Base-by-base conservation (phyloP, 768 basidiomycete genomes). In the Cystobasidium tubakii region DNA sequence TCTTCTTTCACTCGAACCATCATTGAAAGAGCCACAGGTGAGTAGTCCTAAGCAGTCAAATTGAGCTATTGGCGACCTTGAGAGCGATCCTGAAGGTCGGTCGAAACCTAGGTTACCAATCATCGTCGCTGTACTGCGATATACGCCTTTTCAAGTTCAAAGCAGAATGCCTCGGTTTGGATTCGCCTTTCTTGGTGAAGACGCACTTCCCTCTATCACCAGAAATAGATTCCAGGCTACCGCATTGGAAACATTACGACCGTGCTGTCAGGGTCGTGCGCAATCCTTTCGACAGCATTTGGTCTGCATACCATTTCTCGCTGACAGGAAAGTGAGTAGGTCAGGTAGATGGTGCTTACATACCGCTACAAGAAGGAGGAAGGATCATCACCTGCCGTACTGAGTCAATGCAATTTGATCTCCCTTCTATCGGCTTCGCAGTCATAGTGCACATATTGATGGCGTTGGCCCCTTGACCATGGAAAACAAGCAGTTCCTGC, bases 1-100 rank as follows among this genome's bases (percentile, higher is more conserved):
- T 74, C 74, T 44, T 62, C 62, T 9, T 77, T 76, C 60, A 44
- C 76, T 9, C 63, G 77, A 0, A 66, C 31, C n/a, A 54, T 77
- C 0, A 39, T 77, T 21, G 77, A 77, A 64, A 43, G 77, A 15
- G 63, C 75, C 23, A 76, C 74, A 1, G 74, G 57, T 60, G 13
- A 6, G 57, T 60, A 12, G n/a, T n/a, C n/a, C n/a, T n/a, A n/a
- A n/a, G n/a, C 57, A 27, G 12, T 50, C 21, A 50, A 3, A 17
- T n/a, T n/a, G 21, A 50, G 21, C 21, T 3, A 3, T n/a, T n/a
- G n/a, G n/a, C n/a, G n/a, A n/a, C n/a, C n/a, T n/a, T n/a, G n/a
- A n/a, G n/a, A n/a, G n/a, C n/a, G n/a, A n/a, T n/a, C n/a, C n/a
- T n/a, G n/a, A n/a, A 50, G 46, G 4, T 6, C 12, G 9, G 4